These are phyloP conservation scores for Arctium minus DNA, from an alignment of 129 eudicot species.

Conservation along the genomic window DNA sequence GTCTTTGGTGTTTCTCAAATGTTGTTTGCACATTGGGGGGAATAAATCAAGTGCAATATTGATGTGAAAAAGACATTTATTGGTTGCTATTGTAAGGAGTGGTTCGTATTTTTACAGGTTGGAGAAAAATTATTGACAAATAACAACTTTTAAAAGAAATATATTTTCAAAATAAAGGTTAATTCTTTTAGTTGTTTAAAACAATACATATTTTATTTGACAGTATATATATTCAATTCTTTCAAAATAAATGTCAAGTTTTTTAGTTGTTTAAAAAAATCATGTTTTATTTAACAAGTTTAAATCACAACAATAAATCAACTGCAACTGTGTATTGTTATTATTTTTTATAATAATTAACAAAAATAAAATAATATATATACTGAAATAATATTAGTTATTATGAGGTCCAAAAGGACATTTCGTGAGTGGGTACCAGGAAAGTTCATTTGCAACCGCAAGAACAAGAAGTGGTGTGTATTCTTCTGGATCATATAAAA, in stretches of 20 bases:
- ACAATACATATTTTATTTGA: background rate
- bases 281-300: background rate
- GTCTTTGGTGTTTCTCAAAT: background rate
- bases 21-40: background rate
- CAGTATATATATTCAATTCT: too few species aligned
- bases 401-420: background rate
- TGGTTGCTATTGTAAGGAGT: background rate
- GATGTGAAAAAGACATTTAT: background rate
- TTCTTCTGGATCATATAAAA: background rate
- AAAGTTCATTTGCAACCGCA: background rate
- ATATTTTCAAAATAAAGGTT: too few species aligned
- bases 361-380: too few species aligned
- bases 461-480: background rate
- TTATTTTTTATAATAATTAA: too few species aligned
- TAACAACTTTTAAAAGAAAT: background rate
- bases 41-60: background rate
- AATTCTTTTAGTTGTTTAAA: background rate
- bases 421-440: background rate
- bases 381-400: background rate
- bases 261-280: background rate
- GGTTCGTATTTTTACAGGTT: background rate
- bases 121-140: background rate
- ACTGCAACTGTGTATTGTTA: background rate
- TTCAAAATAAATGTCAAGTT: background rate
- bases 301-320: background rate